Base-by-base conservation (phyloP, 2,329 filamentous ascomycete genomes). In the Epichloe brachyelytri region DNA sequence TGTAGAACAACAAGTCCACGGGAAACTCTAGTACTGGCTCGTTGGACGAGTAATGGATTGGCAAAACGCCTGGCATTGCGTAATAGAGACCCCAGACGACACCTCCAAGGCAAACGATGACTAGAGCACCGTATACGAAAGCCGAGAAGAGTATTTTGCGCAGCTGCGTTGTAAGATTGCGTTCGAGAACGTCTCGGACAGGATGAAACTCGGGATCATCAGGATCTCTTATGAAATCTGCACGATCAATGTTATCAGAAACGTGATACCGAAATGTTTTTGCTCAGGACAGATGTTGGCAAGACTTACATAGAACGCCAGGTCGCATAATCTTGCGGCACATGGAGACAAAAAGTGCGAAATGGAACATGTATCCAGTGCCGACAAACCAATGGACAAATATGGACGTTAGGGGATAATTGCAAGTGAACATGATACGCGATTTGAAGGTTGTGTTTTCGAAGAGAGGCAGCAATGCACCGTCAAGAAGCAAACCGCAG, bases 331-430 rank as follows among this genome's bases (percentile, higher is more conserved):
- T 95, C 71, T 95, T 96, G 55, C 93, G 84, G 68, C 93, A 98
- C 90, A 98, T 97, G 51, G 90, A 94, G 17, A 98, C 93, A 64
- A 98, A 98, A 3, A 98, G 78, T 5, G 93, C 93, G 65, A 98
- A 98, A 65, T 98, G 93, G 70, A 98, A 98, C 94, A 98, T 98
- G 68, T 98, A 98, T 56, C 90, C 95, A 3, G 93, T 98, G 46
- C 93, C 93, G 51, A 96, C 85, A 63, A 98, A 98, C 93, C 93
- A 98, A 66, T 98, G 93, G 49, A 97, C 86, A 65, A 98, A 98
- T 14, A 94, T 80, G 14, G 91, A 95, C 0, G 89, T 96, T 57
- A 91, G 77, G 0, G 93, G 93, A 54, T 85, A 88, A 54, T 81
- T 76, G 50, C 80, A 72, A 2, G 88, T 88, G 61, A 95, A 98